Percentiles rank a stretch among this genome's conserved stretches.
phyloP scores from a whole-genome alignment of 148 eudicot species.

The Salicornia ramosissima region DNA sequence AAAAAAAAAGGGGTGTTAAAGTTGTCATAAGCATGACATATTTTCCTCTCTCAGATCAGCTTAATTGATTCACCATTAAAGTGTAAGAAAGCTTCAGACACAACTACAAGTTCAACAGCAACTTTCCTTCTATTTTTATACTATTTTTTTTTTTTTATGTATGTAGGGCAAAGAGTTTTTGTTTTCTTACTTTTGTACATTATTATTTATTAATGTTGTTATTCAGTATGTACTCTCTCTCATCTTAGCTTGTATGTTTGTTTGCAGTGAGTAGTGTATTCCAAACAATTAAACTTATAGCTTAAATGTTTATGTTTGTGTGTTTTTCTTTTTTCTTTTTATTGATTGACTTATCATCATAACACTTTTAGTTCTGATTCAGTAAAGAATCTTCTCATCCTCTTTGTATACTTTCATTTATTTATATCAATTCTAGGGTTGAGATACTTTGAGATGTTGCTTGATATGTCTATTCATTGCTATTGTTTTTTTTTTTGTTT shows the following conservation, averaged over 20 bases:
- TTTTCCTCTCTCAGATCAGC: conserved; percentile 7
- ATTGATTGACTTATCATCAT: conserved; percentile 5
- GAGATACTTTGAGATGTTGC: not conserved
- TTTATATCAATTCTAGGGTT: not conserved
- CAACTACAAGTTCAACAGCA: conserved; percentile 4
- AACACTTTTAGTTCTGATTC: conserved; percentile 12
- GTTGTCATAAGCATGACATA: conserved; percentile 12
- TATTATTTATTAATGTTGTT: too few relatives aligned
- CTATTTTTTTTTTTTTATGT: not conserved
- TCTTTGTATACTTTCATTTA: not conserved
- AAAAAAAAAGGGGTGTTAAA: too few relatives aligned
- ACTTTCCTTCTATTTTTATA: too few relatives aligned
- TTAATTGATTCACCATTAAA: conserved; percentile 15
- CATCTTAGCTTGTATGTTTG: too few relatives aligned
- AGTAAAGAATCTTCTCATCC: conserved; percentile 16
- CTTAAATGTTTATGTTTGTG: not conserved
- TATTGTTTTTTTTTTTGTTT: too few relatives aligned
- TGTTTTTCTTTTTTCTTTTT: not conserved
- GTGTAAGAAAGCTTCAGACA: conserved; percentile 11
- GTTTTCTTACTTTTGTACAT: too few relatives aligned
- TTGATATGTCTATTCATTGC: not conserved
- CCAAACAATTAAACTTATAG: conserved; percentile 1
- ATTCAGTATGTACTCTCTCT: too few relatives aligned
- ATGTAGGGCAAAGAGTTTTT: too few relatives aligned
- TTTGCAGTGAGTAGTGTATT: conserved; percentile 10